A percentile compares a stretch with the other conserved stretches of the same genome.
These are phyloP conservation scores for Penicillium janthinellum DNA, from an alignment of 2,329 filamentous ascomycete species.

Conservation along the genomic window DNA sequence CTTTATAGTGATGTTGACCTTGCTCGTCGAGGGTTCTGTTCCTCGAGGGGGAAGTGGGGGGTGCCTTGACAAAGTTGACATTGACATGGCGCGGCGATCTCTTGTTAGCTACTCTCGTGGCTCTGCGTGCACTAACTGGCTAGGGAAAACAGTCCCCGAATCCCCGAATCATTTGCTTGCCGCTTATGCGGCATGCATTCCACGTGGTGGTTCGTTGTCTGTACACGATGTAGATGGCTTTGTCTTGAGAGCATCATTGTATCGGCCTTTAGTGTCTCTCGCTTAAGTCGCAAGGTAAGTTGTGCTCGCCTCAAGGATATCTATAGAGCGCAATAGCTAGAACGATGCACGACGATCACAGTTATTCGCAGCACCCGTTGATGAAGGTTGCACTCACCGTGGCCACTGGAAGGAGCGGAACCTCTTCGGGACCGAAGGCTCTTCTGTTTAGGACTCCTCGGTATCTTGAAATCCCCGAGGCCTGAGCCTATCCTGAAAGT, in stretches of 20 bases:
- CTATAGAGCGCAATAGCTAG: background rate
- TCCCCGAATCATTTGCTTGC: background rate
- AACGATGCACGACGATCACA: background rate
- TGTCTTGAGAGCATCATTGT: background rate
- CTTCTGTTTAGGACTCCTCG: too few relatives aligned
- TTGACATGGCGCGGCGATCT: background rate
- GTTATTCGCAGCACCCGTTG: background rate
- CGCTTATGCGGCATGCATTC: background rate
- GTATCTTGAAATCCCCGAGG: background rate
- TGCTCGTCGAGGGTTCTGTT: background rate
- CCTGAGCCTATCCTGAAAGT: background rate
- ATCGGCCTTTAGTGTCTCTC: background rate
- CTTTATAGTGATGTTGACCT: background rate
- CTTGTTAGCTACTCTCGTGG: background rate
- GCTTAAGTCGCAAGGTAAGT: background rate
- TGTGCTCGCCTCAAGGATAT: background rate
- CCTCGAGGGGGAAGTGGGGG: background rate
- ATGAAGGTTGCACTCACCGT: background rate
- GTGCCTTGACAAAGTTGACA: background rate
- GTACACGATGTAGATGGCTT: background rate
- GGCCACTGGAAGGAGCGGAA: background rate
- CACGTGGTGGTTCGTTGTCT: constrained; percentile 1
- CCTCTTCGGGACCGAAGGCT: background rate
- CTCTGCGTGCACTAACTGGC: background rate
- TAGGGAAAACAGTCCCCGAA: background rate